phyloP scores from a whole-genome alignment of 2,329 filamentous ascomycete genomes.

The Aspergillus sp. region DNA sequence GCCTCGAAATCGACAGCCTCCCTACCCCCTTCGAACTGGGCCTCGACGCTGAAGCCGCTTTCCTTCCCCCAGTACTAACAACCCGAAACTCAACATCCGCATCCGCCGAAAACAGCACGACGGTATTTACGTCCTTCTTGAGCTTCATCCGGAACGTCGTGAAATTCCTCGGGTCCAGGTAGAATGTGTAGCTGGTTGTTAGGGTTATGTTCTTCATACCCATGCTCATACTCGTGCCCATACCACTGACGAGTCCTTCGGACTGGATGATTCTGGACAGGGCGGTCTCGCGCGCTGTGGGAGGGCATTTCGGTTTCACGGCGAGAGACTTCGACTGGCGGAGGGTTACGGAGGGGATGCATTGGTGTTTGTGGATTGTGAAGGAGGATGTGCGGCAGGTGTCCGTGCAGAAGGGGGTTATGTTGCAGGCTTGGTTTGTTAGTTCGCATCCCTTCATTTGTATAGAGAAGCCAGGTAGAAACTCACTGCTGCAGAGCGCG shows the following conservation, averaged over 20 bases:
- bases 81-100: slow-evolving; percentile 32
- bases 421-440: slow-evolving; percentile 31
- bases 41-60: background rate
- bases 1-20: background rate
- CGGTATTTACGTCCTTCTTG: slow-evolving; percentile 32
- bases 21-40: background rate
- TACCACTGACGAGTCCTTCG: slow-evolving; percentile 11
- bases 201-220: slow-evolving; percentile 24
- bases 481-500: slow-evolving; percentile 34
- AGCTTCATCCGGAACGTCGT: slow-evolving; percentile 40
- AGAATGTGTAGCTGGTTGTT: slow-evolving; percentile 33
- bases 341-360: slow-evolving; percentile 36
- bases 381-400: slow-evolving; percentile 27
- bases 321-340: slow-evolving; percentile 37
- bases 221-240: background rate
- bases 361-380: slow-evolving; percentile 24
- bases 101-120: slow-evolving; percentile 35
- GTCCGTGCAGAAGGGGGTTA: slow-evolving; percentile 35
- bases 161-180: slow-evolving; percentile 38
- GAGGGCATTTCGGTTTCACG: slow-evolving; percentile 33
- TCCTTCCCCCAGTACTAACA: slow-evolving; percentile 4
- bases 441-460: background rate
- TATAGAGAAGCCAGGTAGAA: background rate
- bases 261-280: slow-evolving; percentile 30
- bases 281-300: slow-evolving; percentile 30